Base-by-base conservation (phyloP, 352 stramenopile genomes). In the Chloridella minuta region DNA sequence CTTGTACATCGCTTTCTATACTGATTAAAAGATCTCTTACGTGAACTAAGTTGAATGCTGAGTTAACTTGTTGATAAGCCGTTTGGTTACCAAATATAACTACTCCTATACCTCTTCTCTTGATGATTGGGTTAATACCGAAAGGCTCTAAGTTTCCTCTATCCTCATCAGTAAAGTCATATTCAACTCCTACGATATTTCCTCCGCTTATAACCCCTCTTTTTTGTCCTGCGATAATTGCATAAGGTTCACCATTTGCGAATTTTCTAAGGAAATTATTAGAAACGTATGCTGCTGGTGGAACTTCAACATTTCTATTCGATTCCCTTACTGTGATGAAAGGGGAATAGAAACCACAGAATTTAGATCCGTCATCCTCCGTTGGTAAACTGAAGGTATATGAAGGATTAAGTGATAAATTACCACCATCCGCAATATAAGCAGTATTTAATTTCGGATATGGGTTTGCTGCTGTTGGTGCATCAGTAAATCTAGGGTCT, bases 351-450 rank as follows among this genome's bases (percentile, higher is more conserved):
- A 83, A 83, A 24, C n/a, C n/a, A 22, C n/a, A 22, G 51, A 25
- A 83, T 22, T 83, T 83, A 25, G 51, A 22, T 83, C 51, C 51
- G n/a, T 22, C 51, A 83, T 83, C 23, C n/a, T 25, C 23, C n/a
- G n/a, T 83, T 83, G 51, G 51, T 83, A 83, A 83, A 83, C n/a
- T 24, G 23, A 25, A 83, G 23, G 23, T 24, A 22, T 83, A 25
- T 83, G 51, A 25, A 83, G 51, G 51, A 24, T 83, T 83, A 25
- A 25, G n/a, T 25, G n/a, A 22, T 83, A 25, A 24, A 83, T 83
- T 83, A 83, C 51, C 51, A 25, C 51, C 51, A 83, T 22, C 23
- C 23, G 51, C 51, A 83, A 83, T 83, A 83, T 83, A 83, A 83
- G 51, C 51, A 24, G 51, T 83, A 83, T 83, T 24, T 25, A 83